Evolutionary conservation across 176 grass and related monocot genomes (phyloP).

Genomic region (Poa pratensis): DNA sequence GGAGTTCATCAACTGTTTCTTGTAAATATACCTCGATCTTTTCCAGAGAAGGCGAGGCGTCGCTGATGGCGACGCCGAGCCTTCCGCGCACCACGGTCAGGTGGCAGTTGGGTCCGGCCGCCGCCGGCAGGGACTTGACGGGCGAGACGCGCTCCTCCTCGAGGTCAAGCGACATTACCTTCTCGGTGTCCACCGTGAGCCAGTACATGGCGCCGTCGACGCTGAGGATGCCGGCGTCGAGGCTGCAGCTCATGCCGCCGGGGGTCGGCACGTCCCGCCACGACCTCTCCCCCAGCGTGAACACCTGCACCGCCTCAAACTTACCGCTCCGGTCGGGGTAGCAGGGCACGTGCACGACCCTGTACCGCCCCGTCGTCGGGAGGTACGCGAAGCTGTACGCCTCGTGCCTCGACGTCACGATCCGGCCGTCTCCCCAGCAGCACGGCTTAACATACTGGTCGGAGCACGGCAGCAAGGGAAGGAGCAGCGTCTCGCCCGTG

Average conservation of each 20-base stretch:
- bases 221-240: background rate
- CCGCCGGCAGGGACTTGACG: background rate
- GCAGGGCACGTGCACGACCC: slow-evolving; percentile 12
- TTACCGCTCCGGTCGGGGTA: background rate
- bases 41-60: no score
- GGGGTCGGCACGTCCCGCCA: slow-evolving; percentile 1
- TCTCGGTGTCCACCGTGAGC: background rate
- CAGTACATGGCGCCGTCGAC: background rate
- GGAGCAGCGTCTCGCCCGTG: background rate
- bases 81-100: background rate
- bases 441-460: background rate
- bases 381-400: slow-evolving; percentile 22
- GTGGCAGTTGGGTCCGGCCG: background rate
- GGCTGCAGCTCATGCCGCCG: background rate
- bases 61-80: background rate
- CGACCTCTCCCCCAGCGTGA: slow-evolving; percentile 10
- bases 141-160: background rate
- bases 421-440: background rate
- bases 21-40: background rate
- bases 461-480: slow-evolving; percentile 1
- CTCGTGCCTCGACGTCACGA: background rate
- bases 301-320: background rate
- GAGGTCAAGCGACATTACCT: slow-evolving; percentile 25
- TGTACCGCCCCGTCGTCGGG: background rate
- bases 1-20: background rate